Conservation (phyloP, 306 rosid genomes). For the Cyclanthera cordifolia region DNA sequence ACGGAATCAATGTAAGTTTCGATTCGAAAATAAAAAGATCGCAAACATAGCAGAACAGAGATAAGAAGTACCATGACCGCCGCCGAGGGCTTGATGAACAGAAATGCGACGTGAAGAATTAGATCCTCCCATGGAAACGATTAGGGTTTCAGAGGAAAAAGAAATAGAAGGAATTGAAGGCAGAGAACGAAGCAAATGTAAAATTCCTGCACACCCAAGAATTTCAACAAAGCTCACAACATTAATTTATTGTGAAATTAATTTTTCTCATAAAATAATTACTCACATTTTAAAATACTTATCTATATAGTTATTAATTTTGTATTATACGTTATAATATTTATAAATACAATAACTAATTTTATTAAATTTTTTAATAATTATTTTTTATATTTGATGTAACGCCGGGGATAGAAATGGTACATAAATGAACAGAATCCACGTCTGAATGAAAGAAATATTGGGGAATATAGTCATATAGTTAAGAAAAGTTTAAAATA, state of each 20-base stretch:
- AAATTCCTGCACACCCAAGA: not conserved
- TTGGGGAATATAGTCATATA: no score
- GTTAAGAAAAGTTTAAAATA: no score
- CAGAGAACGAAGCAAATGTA: not conserved
- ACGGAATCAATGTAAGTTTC: not conserved
- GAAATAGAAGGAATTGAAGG: conserved; percentile 7
- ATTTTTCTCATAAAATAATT: not conserved
- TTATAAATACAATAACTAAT: no score
- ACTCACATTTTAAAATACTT: no score
- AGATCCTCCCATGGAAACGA: conserved; percentile 61
- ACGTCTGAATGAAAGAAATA: no score
- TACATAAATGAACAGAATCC: no score
- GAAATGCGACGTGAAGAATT: conserved; percentile 36
- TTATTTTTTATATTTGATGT: no score
- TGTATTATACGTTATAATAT: no score
- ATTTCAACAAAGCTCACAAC: not conserved
- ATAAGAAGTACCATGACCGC: conserved; percentile 51
- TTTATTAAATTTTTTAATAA: no score
- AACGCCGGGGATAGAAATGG: no score
- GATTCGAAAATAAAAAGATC: not conserved
- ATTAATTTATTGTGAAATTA: not conserved
- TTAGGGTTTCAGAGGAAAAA: conserved; percentile 28
- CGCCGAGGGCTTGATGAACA: conserved; percentile 68
- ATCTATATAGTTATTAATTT: no score
- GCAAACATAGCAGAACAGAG: not conserved